phyloP scores from a whole-genome alignment of 805 yeast genomes.

The Candida vartiovaarae region DNA sequence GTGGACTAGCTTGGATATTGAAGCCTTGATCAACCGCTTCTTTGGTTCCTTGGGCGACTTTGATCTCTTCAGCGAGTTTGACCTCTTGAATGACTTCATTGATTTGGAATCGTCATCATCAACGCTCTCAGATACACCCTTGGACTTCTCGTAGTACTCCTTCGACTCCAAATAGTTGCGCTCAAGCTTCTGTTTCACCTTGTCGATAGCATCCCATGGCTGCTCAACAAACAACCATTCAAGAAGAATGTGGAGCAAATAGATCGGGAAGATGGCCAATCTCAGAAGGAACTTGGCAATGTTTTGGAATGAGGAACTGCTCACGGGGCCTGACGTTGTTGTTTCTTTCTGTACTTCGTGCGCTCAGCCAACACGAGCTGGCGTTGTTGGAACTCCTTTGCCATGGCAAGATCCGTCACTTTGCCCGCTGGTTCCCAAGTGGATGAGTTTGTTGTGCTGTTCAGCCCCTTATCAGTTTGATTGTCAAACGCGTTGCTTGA shows the following conservation, averaged over 20 bases:
- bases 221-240: slow-evolving; percentile 1
- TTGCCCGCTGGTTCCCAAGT: too few relatives aligned
- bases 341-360: background rate
- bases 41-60: background rate
- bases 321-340: background rate
- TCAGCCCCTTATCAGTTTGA: background rate
- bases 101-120: background rate
- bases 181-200: background rate
- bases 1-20: background rate
- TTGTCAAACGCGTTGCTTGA: background rate
- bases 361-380: slow-evolving; percentile 1
- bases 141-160: slow-evolving; percentile 4
- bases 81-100: background rate
- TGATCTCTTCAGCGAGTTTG: background rate
- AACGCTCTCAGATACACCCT: background rate
- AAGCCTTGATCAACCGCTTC: background rate
- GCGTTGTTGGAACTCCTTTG: background rate
- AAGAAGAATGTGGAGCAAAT: slow-evolving; percentile 1
- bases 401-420: background rate
- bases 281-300: slow-evolving; percentile 1
- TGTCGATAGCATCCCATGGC: background rate
- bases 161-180: background rate
- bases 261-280: slow-evolving; percentile 3
- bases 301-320: background rate
- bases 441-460: too few relatives aligned